Evolutionary conservation across 352 stramenopile species (phyloP).

Genomic region (Phytophthora rubi): DNA sequence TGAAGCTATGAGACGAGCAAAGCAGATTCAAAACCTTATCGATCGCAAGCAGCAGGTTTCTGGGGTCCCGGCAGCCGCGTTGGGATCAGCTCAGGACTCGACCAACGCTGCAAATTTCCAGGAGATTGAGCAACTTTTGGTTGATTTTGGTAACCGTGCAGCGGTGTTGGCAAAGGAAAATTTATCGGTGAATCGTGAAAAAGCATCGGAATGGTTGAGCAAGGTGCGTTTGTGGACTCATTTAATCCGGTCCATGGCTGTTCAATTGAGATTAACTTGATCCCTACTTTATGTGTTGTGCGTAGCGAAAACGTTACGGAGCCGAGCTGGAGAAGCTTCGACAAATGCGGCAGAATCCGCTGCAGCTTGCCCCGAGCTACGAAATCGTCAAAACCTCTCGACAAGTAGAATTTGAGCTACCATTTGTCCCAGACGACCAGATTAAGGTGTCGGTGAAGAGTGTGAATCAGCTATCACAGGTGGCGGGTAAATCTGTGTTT

Average conservation of each 20-base stretch:
- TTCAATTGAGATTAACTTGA: conserved; percentile 2
- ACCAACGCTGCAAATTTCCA: conserved; percentile 45
- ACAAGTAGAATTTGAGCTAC: conserved; percentile 55
- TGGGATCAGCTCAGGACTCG: conserved; percentile 17
- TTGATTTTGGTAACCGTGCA: conserved; percentile 70
- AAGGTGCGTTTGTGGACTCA: conserved; percentile 42
- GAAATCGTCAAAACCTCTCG: conserved; percentile 44
- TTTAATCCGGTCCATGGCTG: background rate
- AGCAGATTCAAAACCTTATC: conserved; percentile 74
- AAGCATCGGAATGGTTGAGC: conserved; percentile 59
- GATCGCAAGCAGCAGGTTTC: conserved; percentile 46
- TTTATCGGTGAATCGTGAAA: conserved; percentile 52
- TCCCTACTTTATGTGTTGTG: conserved; percentile 4
- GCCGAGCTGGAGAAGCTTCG: conserved; percentile 57
- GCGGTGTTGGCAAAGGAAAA: conserved; percentile 57
- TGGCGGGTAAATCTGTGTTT: conserved; percentile 59
- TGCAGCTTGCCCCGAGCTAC: conserved; percentile 58
- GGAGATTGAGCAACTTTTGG: conserved; percentile 67
- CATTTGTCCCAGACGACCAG: conserved; percentile 55
- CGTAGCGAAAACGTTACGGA: conserved; percentile 69
- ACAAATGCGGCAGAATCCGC: conserved; percentile 50
- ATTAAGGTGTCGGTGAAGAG: conserved; percentile 58
- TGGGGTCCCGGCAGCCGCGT: background rate
- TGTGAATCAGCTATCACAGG: conserved; percentile 49
- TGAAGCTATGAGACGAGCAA: conserved; percentile 70